These are phyloP conservation scores for Begonia masoniana DNA, from an alignment of 306 rosid genomes.

Conservation along the genomic window DNA sequence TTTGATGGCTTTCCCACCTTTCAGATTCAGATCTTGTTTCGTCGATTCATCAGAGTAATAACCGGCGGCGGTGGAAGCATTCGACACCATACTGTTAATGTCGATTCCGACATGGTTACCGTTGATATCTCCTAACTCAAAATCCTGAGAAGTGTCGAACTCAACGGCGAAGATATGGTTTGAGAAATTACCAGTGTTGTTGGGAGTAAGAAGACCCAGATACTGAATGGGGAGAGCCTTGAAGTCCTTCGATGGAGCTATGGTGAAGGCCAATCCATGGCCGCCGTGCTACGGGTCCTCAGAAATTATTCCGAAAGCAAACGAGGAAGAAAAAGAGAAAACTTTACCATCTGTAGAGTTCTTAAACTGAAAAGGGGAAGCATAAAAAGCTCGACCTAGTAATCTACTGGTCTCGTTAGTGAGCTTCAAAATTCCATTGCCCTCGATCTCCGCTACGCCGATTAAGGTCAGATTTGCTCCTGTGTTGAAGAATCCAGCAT, in stretches of 20 bases:
- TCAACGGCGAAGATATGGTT: conserved; percentile 70
- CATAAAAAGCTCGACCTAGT: conserved; percentile 44
- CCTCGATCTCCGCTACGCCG: conserved; percentile 35
- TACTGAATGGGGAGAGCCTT: conserved; percentile 64
- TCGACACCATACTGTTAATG: conserved; percentile 48
- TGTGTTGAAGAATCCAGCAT: conserved; percentile 33
- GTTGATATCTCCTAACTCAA: conserved; percentile 67
- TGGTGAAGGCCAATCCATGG: conserved; percentile 70
- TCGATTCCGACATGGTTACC: conserved; percentile 77
- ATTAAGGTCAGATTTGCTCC: conserved; percentile 29
- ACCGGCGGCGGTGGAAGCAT: conserved; percentile 31
- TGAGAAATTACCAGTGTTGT: conserved; percentile 44
- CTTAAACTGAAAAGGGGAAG: conserved; percentile 34
- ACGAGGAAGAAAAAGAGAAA: conserved; percentile 58
- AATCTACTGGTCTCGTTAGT: conserved; percentile 46
- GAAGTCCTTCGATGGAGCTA: conserved; percentile 34
- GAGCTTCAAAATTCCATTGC: conserved; percentile 33
- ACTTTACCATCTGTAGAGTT: conserved; percentile 44
- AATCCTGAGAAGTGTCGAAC: conserved; percentile 74
- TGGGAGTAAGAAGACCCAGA: conserved; percentile 53
- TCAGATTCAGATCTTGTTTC: conserved; percentile 27
- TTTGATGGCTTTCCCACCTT: conserved; percentile 40
- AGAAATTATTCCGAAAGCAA: conserved; percentile 52
- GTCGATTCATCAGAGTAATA: conserved; percentile 24
- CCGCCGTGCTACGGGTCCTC: conserved; percentile 82